A percentile compares a stretch with the other conserved stretches of the same genome.
These are phyloP conservation scores for Eucalyptus albens DNA, from an alignment of 345 rosid genomes.

Conservation along the genomic window DNA sequence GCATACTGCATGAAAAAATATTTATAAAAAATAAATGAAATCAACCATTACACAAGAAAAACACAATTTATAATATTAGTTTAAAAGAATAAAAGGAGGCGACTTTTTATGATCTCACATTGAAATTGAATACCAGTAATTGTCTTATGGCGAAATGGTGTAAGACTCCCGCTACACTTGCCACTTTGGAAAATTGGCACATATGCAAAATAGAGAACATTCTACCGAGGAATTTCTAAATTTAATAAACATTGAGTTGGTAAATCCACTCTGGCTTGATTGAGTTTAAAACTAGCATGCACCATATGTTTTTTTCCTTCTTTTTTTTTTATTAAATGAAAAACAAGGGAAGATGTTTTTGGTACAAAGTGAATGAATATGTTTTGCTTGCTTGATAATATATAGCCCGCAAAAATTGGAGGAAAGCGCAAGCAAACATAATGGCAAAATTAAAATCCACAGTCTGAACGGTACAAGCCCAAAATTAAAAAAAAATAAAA, in stretches of 20 bases:
- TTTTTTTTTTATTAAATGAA: neutral
- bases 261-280: neutral
- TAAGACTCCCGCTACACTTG: no score
- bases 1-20: conserved; percentile 49
- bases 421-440: neutral
- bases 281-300: neutral
- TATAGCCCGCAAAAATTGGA: neutral
- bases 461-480: neutral
- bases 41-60: neutral
- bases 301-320: neutral
- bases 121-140: neutral
- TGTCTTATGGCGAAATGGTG: neutral
- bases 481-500: neutral
- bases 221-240: neutral
- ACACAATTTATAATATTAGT: neutral
- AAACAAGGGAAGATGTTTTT: neutral
- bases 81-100: neutral
- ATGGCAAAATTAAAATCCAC: neutral
- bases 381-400: neutral
- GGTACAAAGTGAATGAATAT: neutral
- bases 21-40: neutral
- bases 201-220: neutral
- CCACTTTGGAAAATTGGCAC: neutral
- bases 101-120: neutral
- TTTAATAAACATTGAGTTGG: neutral